Evolutionary conservation across 495 filamentous ascomycete genomes (phyloP), one percentile per base, ranked within the genome.

Genomic region (Penicillium mononematosum): DNA sequence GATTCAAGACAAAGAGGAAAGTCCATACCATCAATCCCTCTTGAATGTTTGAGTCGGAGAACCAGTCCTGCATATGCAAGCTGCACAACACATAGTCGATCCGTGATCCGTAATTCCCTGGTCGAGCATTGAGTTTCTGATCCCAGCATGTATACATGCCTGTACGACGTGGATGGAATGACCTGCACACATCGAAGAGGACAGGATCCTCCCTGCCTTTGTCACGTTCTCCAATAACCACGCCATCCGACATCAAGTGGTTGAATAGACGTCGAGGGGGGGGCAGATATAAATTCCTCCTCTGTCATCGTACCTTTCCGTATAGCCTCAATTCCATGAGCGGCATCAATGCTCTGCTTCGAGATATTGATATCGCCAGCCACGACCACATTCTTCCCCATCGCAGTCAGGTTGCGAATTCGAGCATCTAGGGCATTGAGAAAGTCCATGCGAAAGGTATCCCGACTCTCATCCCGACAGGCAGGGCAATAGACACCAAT

Each of bases 131-230:
- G 61, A 89, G 88, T 66, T 85, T 87, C 53, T 88, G 87, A 56
- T 96, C 89, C 92, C 92, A 92, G 68, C 92, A 96, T 7, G 94
- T 98, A 71, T 90, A 98, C 94, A 98, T 98, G 45, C 92, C 91
- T 55, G 77, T 77, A 6, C 94, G 83, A 32, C 73, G 73, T 2
- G 89, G 87, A 68, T 96, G 89, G 64, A 92, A 94, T 27, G 83
- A 84, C 55, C 94, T 80, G 68, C 90, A 93, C 47, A 95, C 83
- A 77, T 98, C 94, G 80, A 87, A 86, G 56, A 98, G 76, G 9
- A 92, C 82, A 4, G 92, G 85, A 34, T 82, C 58, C 61, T 93
- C 89, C 57, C 90, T 82, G 3, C 83, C 87, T 56, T 83, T 78
- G 52, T 96, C 90, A 47, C 87, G 81, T 41, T 84, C 75, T 0